Conservation (phyloP, 1,284 basidiomycete genomes). For the Erythrobasidium hasegawianum region DNA sequence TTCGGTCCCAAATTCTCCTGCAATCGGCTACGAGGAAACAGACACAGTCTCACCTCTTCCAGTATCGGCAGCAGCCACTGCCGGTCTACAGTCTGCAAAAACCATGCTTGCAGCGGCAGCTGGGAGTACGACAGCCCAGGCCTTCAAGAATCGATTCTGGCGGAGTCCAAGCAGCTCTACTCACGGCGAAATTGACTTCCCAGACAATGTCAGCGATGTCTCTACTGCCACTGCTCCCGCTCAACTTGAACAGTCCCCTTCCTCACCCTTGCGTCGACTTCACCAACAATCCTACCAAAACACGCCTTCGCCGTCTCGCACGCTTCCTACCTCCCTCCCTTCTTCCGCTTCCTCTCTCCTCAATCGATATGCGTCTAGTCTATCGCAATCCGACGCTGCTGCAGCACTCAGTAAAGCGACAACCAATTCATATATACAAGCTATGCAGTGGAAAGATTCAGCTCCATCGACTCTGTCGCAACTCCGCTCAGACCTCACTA, state of each 20-base stretch:
- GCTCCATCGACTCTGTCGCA: slow-evolving; percentile 21
- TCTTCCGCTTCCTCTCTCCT: slow-evolving; percentile 24
- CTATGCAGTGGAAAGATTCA: slow-evolving; percentile 21
- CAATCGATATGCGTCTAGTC: slow-evolving; percentile 24
- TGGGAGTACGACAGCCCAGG: slow-evolving; percentile 9
- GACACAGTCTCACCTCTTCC: neutral
- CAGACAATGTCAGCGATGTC: slow-evolving; percentile 29
- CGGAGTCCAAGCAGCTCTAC: neutral
- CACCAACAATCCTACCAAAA: neutral
- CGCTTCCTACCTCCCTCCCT: slow-evolving; percentile 19
- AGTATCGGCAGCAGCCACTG: neutral
- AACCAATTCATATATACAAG: slow-evolving; percentile 30
- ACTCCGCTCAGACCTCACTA: slow-evolving; percentile 12
- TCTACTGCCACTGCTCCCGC: slow-evolving; percentile 21
- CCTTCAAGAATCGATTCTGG: slow-evolving; percentile 26
- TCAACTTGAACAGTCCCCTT: slow-evolving; percentile 5
- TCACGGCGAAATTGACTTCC: slow-evolving; percentile 9
- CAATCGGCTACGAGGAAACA: slow-evolving; percentile 1
- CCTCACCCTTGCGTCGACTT: neutral
- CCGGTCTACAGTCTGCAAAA: slow-evolving; percentile 8
- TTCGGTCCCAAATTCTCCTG: slow-evolving; percentile 25
- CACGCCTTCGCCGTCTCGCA: neutral
- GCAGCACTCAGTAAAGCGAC: slow-evolving; percentile 29
- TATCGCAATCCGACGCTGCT: slow-evolving; percentile 21
- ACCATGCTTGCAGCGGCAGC: slow-evolving; percentile 7